Percentiles rank a stretch among this genome's conserved stretches.
phyloP scores from a whole-genome alignment of 2,329 filamentous ascomycete genomes.

The Botrytis cinerea region DNA sequence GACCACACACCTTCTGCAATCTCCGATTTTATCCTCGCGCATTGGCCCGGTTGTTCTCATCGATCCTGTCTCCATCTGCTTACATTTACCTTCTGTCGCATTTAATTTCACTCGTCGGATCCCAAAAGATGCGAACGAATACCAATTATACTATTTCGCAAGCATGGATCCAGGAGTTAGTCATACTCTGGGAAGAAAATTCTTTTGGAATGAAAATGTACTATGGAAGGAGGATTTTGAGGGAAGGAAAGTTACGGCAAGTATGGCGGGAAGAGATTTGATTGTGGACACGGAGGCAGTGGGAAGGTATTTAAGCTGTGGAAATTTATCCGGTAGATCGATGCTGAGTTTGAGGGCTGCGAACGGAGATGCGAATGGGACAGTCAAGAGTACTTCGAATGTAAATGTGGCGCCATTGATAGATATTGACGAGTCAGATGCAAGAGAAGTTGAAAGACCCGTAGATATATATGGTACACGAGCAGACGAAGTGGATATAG shows the following conservation, averaged over 20 bases:
- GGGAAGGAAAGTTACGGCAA: conserved; percentile 49
- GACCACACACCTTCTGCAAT: conserved; percentile 56
- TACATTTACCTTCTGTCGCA: conserved; percentile 63
- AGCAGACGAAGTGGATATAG: conserved; percentile 25
- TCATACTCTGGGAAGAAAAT: conserved; percentile 57
- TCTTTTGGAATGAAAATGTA: conserved; percentile 63
- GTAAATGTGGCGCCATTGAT: neutral
- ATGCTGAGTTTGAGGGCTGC: conserved; percentile 31
- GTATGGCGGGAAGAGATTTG: conserved; percentile 53
- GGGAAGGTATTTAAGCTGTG: conserved; percentile 51
- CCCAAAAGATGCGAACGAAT: conserved; percentile 55
- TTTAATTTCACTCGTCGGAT: conserved; percentile 58
- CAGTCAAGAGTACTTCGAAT: neutral
- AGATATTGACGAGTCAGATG: conserved; percentile 4
- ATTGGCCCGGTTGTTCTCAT: conserved; percentile 56
- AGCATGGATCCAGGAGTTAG: conserved; percentile 59
- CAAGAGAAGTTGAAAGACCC: neutral
- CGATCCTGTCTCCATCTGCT: conserved; percentile 60
- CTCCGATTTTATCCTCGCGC: conserved; percentile 43
- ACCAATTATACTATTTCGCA: conserved; percentile 61
- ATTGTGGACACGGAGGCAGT: conserved; percentile 57
- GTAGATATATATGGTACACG: neutral
- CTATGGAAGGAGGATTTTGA: conserved; percentile 60
- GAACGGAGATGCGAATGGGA: conserved; percentile 28
- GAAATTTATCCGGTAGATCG: conserved; percentile 20